Percentiles rank a stretch among this genome's conserved stretches.
phyloP scores from a whole-genome alignment of 306 rosid species.

The Lupinus albus region DNA sequence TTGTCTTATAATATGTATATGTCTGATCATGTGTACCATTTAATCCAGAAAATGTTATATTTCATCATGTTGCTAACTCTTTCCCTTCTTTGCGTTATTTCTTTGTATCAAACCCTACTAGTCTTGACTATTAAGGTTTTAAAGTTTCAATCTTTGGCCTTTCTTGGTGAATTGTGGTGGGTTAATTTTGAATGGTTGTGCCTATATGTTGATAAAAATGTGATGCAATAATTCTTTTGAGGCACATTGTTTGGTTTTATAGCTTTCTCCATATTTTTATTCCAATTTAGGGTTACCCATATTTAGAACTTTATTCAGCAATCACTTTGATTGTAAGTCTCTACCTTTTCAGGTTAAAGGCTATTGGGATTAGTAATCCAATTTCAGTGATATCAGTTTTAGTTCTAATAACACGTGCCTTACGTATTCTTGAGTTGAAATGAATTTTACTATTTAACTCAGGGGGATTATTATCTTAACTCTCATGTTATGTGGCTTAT shows the following conservation, averaged over 20 bases:
- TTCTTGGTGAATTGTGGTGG: not conserved
- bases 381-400: not conserved
- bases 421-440: not conserved
- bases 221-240: constrained; percentile 8
- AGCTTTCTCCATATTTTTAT: not conserved
- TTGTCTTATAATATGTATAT: no score
- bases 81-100: not conserved
- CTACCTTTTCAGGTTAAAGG: not conserved
- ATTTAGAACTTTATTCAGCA: not conserved
- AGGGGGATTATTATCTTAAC: not conserved
- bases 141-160: constrained; percentile 27
- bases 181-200: constrained; percentile 21
- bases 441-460: not conserved
- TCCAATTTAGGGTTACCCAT: not conserved
- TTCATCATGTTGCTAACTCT: no score
- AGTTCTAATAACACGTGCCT: not conserved
- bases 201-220: not conserved
- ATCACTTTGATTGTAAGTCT: not conserved
- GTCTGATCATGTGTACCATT: no score
- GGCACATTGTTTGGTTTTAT: constrained; percentile 31
- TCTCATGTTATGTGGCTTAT: not conserved
- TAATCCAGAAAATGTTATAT: no score
- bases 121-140: constrained; percentile 19
- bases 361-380: constrained; percentile 14
- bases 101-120: constrained; percentile 28